These are phyloP conservation scores for Talaromyces atroroseus DNA, from an alignment of 2,329 filamentous ascomycete genomes.

Conservation along the genomic window DNA sequence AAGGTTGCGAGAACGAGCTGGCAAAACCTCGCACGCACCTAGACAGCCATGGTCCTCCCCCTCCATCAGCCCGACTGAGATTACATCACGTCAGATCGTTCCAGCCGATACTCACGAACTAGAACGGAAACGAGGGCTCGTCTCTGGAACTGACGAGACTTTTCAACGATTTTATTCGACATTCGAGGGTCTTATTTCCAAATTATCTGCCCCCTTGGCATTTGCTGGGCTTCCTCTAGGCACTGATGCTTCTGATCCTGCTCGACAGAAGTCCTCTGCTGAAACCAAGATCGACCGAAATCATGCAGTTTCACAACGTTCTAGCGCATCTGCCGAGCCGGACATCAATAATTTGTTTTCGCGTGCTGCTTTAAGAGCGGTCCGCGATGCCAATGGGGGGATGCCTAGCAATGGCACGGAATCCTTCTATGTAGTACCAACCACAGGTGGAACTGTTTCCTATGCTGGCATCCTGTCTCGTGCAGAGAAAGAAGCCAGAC, in stretches of 20 bases:
- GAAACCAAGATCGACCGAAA: slow-evolving; percentile 33
- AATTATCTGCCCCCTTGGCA: slow-evolving; percentile 80
- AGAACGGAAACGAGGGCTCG: slow-evolving; percentile 16
- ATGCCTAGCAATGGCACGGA: slow-evolving; percentile 54
- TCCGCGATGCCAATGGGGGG: slow-evolving; percentile 61
- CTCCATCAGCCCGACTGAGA: slow-evolving; percentile 28
- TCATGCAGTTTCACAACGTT: slow-evolving; percentile 36
- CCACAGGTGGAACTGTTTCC: slow-evolving; percentile 82
- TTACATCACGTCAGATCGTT: slow-evolving; percentile 29
- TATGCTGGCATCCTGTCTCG: slow-evolving; percentile 80
- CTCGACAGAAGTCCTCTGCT: slow-evolving; percentile 24
- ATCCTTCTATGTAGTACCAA: slow-evolving; percentile 93
- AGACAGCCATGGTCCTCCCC: slow-evolving; percentile 33
- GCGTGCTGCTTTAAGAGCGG: slow-evolving; percentile 72
- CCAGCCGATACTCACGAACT: slow-evolving; percentile 27
- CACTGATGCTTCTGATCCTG: slow-evolving; percentile 34
- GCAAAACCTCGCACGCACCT: slow-evolving; percentile 18
- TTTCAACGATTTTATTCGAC: slow-evolving; percentile 90
- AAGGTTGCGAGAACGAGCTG: slow-evolving; percentile 24
- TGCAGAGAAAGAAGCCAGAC: slow-evolving; percentile 39
- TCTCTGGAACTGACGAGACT: slow-evolving; percentile 58
- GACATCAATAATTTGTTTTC: slow-evolving; percentile 83
- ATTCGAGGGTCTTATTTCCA: slow-evolving; percentile 82
- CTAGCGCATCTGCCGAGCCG: slow-evolving; percentile 51
- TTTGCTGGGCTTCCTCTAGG: slow-evolving; percentile 86